These are phyloP conservation scores for Phellopilus nigrolimitatus DNA, from an alignment of 1,284 basidiomycete genomes.

Conservation along the genomic window DNA sequence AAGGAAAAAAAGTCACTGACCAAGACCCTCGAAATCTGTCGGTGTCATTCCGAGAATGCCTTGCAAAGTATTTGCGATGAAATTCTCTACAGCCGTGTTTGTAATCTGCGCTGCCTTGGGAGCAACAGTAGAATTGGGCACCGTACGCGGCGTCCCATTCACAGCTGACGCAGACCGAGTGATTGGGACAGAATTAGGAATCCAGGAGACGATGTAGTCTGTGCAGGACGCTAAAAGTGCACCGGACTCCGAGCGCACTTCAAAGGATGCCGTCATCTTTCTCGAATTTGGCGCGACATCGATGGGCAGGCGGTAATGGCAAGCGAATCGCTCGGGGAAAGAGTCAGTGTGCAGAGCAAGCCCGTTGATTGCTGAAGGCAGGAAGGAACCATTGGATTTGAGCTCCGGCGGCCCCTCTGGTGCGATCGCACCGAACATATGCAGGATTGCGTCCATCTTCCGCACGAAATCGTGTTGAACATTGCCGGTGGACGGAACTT, in stretches of 20 bases:
- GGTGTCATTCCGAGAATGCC: constrained; percentile 10
- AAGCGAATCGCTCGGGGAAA: constrained; percentile 30
- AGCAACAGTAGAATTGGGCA: background rate
- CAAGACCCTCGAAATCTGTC: constrained; percentile 3
- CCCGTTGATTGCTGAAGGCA: constrained; percentile 31
- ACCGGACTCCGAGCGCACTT: constrained; percentile 29
- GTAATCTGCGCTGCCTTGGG: constrained; percentile 2
- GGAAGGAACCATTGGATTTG: constrained; percentile 28
- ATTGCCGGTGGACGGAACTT: constrained; percentile 25
- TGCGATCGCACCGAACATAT: constrained; percentile 31
- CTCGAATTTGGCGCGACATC: constrained; percentile 27
- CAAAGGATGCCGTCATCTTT: constrained; percentile 28
- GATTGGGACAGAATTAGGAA: constrained; percentile 17
- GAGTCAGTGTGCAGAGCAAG: constrained; percentile 27
- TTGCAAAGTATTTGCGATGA: constrained; percentile 1
- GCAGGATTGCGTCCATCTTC: constrained; percentile 33
- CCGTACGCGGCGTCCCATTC: background rate
- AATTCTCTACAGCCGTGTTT: background rate
- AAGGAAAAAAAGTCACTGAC: background rate
- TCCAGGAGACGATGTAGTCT: constrained; percentile 31
- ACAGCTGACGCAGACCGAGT: background rate
- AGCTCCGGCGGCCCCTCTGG: constrained; percentile 23
- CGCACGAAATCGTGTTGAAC: constrained; percentile 30
- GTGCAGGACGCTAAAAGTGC: constrained; percentile 30
- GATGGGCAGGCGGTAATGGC: constrained; percentile 32